Conservation (phyloP, 306 rosid species). For the Bauhinia variegata region DNA sequence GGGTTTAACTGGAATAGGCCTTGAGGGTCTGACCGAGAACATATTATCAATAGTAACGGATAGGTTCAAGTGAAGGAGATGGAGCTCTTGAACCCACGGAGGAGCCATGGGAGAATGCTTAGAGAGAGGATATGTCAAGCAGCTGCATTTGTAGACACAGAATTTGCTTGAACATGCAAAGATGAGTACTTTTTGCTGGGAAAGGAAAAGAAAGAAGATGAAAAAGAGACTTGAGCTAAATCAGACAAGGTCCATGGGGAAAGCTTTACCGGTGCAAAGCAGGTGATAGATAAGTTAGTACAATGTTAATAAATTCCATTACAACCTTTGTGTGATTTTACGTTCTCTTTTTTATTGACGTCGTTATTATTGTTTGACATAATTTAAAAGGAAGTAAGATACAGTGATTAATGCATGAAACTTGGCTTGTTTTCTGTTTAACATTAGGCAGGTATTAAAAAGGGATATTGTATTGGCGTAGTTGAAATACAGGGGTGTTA, state of each 20-base stretch:
- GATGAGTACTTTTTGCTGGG: conserved; percentile 25
- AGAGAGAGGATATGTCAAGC: conserved; percentile 28
- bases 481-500: too few relatives aligned
- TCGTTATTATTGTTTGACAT: too few relatives aligned
- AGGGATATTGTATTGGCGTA: too few relatives aligned
- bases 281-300: conserved; percentile 37
- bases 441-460: too few relatives aligned
- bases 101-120: conserved; percentile 62
- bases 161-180: conserved; percentile 61
- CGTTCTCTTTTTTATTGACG: conserved; percentile 11
- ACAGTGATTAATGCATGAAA: conserved; percentile 32
- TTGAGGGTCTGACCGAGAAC: conserved; percentile 55
- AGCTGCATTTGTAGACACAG: conserved; percentile 64
- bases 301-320: not conserved
- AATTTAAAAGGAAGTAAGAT: not conserved
- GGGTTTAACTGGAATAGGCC: conserved; percentile 41
- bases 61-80: conserved; percentile 54
- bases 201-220: conserved; percentile 48
- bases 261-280: conserved; percentile 50
- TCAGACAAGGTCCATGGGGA: conserved; percentile 21
- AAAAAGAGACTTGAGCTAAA: conserved; percentile 58
- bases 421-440: not conserved
- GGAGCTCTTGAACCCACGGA: conserved; percentile 84
- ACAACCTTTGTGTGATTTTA: conserved; percentile 40
- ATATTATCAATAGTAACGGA: conserved; percentile 48